phyloP scores from a whole-genome alignment of 2,329 filamentous ascomycete genomes.

The Xenoacremonium recifei region DNA sequence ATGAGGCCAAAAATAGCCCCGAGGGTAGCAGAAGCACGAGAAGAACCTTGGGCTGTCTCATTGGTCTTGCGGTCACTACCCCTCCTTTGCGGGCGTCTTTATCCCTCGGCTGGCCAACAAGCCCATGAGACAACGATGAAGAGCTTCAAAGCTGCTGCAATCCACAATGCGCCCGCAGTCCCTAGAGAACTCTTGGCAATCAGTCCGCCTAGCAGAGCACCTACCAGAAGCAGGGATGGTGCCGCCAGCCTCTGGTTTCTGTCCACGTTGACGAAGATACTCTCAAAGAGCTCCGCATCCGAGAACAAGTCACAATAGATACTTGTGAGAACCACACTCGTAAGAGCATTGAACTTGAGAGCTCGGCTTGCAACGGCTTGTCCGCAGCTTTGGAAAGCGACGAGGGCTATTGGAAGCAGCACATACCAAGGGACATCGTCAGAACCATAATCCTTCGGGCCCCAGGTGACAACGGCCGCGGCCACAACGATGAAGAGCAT shows the following conservation, averaged over 20 bases:
- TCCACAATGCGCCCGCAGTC: slow-evolving; percentile 56
- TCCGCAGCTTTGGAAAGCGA: slow-evolving; percentile 76
- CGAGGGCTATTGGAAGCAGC: slow-evolving; percentile 63
- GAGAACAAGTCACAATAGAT: slow-evolving; percentile 80
- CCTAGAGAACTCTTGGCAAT: slow-evolving; percentile 48
- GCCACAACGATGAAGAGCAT: slow-evolving; percentile 48
- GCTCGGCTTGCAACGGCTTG: slow-evolving; percentile 75
- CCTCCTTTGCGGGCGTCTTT: too few relatives aligned
- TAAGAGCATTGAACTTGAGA: slow-evolving; percentile 67
- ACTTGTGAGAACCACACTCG: slow-evolving; percentile 77
- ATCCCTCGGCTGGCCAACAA: slow-evolving; percentile 53
- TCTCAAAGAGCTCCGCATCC: slow-evolving; percentile 50
- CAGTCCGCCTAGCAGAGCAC: slow-evolving; percentile 49
- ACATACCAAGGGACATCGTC: slow-evolving; percentile 57
- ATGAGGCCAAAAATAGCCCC: too few relatives aligned
- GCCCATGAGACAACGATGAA: slow-evolving; percentile 58
- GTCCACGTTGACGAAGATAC: slow-evolving; percentile 41
- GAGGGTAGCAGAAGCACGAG: too few relatives aligned
- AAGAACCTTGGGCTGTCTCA: not conserved
- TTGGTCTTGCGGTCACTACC: too few relatives aligned
- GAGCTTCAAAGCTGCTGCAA: slow-evolving; percentile 56
- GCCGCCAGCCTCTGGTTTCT: slow-evolving; percentile 51
- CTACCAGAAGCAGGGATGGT: slow-evolving; percentile 46
- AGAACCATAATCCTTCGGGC: slow-evolving; percentile 35
- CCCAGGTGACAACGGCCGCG: slow-evolving; percentile 52